Evolutionary conservation across 768 basidiomycete genomes (phyloP).

Genomic region (Hericium erinaceus): DNA sequence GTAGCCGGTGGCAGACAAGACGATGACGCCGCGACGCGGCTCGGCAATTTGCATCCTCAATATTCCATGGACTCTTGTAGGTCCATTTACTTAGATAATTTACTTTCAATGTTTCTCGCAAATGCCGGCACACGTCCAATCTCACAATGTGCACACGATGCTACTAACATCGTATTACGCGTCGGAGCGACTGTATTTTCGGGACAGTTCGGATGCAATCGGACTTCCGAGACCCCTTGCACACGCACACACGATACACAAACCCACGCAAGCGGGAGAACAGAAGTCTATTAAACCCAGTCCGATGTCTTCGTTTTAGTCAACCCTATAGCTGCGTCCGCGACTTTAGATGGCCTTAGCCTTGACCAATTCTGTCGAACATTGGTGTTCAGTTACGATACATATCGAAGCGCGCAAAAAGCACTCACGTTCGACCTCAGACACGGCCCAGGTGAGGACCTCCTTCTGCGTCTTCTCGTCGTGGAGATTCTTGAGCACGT

Average conservation of each 20-base stretch:
- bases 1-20: neutral
- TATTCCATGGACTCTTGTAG: neutral
- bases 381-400: neutral
- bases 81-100: too few relatives aligned
- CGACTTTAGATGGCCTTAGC: constrained; percentile 69
- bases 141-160: too few relatives aligned
- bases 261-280: neutral
- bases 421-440: constrained; percentile 90
- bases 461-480: constrained; percentile 90
- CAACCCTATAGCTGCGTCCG: neutral
- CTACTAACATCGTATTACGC: too few relatives aligned
- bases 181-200: too few relatives aligned
- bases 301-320: constrained; percentile 10
- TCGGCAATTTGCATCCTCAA: neutral
- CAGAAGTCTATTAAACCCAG: constrained; percentile 6
- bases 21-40: neutral
- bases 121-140: too few relatives aligned
- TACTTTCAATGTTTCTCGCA: too few relatives aligned
- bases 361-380: constrained; percentile 72
- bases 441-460: constrained; percentile 66
- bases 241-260: neutral
- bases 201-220: neutral
- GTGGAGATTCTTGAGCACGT: constrained; percentile 71
- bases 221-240: neutral
- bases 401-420: neutral